phyloP scores from a whole-genome alignment of 306 rosid species.

The Senna siamea region DNA sequence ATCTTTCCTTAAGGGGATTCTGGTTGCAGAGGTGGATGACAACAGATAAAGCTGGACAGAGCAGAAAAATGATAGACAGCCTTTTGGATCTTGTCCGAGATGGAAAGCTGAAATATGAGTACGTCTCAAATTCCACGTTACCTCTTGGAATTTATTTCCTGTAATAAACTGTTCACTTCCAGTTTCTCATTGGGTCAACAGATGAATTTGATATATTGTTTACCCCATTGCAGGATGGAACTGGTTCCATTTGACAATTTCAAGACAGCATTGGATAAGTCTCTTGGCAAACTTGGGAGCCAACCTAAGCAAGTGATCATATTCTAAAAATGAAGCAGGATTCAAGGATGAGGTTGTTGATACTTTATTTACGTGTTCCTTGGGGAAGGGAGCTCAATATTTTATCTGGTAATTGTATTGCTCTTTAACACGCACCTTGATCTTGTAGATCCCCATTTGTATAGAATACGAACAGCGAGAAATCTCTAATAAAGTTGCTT shows the following conservation, averaged over 20 bases:
- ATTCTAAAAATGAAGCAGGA: constrained; percentile 51
- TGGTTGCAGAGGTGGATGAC: constrained; percentile 88
- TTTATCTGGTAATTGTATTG: constrained; percentile 17
- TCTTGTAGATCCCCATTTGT: background rate
- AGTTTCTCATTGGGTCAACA: constrained; percentile 20
- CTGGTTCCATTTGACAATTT: constrained; percentile 73
- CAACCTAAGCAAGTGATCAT: constrained; percentile 89
- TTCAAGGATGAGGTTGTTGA: constrained; percentile 4
- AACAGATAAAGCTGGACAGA: constrained; percentile 66
- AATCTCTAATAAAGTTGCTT: background rate
- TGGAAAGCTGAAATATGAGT: constrained; percentile 82
- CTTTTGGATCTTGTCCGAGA: constrained; percentile 72
- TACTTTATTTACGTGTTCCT: background rate
- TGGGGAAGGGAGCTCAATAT: constrained; percentile 10
- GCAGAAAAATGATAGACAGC: constrained; percentile 78
- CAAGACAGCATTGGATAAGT: constrained; percentile 70
- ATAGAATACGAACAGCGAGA: background rate
- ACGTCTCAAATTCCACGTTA: constrained; percentile 35
- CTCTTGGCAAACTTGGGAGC: constrained; percentile 92
- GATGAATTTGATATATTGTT: constrained; percentile 14
- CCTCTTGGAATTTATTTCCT: background rate
- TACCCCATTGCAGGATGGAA: constrained; percentile 67
- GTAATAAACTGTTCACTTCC: background rate
- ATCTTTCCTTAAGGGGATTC: constrained; percentile 87
- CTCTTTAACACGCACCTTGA: background rate